phyloP scores from a whole-genome alignment of 345 rosid species.

The Noccaea caerulescens region DNA sequence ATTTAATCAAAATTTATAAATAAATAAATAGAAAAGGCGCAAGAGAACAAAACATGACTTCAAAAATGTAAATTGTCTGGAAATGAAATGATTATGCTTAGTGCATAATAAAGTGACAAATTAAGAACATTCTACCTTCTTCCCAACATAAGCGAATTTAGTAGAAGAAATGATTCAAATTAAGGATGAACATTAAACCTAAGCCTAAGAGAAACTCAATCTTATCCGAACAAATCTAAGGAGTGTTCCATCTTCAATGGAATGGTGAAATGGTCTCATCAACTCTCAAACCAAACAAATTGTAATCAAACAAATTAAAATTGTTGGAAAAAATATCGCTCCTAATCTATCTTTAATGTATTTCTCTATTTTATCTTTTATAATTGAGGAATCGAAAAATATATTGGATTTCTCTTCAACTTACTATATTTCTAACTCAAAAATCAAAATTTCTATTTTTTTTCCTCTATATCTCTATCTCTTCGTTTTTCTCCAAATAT shows the following conservation, averaged over 20 bases:
- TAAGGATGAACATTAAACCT: not conserved
- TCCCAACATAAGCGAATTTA: not conserved
- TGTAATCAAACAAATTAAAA: no score
- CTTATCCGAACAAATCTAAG: constrained; percentile 1
- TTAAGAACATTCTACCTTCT: not conserved
- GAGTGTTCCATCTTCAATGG: not conserved
- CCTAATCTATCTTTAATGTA: no score
- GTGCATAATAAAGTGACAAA: constrained; percentile 34
- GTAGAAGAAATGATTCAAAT: constrained; percentile 5
- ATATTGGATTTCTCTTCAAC: no score
- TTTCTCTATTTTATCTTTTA: no score
- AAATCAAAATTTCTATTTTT: no score
- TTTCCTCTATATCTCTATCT: no score
- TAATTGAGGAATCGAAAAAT: no score
- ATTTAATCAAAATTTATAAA: constrained; percentile 8
- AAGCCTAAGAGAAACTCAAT: not conserved
- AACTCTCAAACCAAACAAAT: not conserved
- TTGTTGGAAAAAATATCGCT: no score
- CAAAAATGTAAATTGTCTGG: constrained; percentile 34
- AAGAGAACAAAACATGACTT: constrained; percentile 47
- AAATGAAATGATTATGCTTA: constrained; percentile 46
- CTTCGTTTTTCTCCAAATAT: no score
- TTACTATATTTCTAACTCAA: no score
- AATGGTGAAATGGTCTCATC: not conserved
- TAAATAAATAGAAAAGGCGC: constrained; percentile 26